Percentiles rank a stretch among this genome's conserved stretches.
Conservation (phyloP, 805 yeast genomes). For the Scheffersomyces ergatensis region DNA sequence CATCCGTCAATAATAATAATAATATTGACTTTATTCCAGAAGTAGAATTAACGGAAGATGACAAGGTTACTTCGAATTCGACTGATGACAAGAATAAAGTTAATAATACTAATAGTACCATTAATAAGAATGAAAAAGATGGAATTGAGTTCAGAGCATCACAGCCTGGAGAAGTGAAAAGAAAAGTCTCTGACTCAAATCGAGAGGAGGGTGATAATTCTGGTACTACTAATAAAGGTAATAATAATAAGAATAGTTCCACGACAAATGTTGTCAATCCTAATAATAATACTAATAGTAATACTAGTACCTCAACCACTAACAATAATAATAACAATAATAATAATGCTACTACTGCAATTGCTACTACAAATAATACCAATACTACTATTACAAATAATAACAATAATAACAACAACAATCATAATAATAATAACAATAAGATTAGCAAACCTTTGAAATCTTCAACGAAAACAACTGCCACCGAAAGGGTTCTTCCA, state of each 20-base stretch:
- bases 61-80: background rate
- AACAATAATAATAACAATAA: background rate
- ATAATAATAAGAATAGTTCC: background rate
- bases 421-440: background rate
- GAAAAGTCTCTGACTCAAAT: background rate
- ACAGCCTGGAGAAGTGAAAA: background rate
- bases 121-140: background rate
- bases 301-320: background rate
- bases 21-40: background rate
- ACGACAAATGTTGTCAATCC: background rate
- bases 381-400: background rate
- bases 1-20: too few relatives aligned
- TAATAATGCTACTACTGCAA: background rate
- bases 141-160: background rate
- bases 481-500: slow-evolving; percentile 71
- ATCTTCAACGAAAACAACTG: slow-evolving; percentile 16
- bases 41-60: background rate
- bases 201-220: background rate
- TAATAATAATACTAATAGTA: background rate
- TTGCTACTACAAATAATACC: background rate
- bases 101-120: too few relatives aligned
- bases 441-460: background rate
- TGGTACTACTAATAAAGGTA: background rate
- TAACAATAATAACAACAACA: background rate
- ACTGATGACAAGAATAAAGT: background rate